Base-by-base conservation (phyloP, 2,329 filamentous ascomycete genomes). In the Scytalidium lignicola region DNA sequence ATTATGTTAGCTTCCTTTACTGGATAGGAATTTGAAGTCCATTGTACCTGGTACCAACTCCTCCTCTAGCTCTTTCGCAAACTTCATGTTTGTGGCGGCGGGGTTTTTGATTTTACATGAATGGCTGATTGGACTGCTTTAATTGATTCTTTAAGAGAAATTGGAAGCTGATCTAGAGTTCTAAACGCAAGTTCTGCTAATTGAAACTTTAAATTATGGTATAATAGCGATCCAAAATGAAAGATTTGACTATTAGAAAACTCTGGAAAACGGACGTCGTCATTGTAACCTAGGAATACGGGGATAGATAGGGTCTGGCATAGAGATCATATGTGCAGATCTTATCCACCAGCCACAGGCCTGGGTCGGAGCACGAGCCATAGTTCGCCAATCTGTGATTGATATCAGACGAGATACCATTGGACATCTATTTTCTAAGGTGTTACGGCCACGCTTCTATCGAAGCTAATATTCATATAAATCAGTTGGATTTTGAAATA, bases 41-140 rank as follows among this genome's bases (percentile, higher is more conserved):
- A n/a, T 57, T 70, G 65, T 66, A 83, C 81, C 91, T 64, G 91
- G 91, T 56, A 96, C 90, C 47, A 90, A 80, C 61, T 95, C 88
- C 63, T 87, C 81, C 65, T 96, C 89, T 55, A 96, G 78, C 71
- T 95, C 89, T 65, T 86, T 86, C 49, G 78, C 80, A 59, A 84
- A 84, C 68, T 83, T 85, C 79, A 83, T 83, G 32, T 13, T 37
- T 5, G 32, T 41, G 15, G 18, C 32, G 8, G 4, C 12, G 32
- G 32, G 7, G 32, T 13, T 17, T 37, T 9, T 13, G n/a, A 37
- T n/a, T 37, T 15, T n/a, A n/a, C 32, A 37, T 37, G 32, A 37
- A 37, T 17, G n/a, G 23, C 23, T 13, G 32, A 17, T 37, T 37
- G 23, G 10, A 26, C 23, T 26, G 23, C 6, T 6, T 5, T 6